phyloP scores from a whole-genome alignment of 768 basidiomycete genomes.

The Panus rudis region DNA sequence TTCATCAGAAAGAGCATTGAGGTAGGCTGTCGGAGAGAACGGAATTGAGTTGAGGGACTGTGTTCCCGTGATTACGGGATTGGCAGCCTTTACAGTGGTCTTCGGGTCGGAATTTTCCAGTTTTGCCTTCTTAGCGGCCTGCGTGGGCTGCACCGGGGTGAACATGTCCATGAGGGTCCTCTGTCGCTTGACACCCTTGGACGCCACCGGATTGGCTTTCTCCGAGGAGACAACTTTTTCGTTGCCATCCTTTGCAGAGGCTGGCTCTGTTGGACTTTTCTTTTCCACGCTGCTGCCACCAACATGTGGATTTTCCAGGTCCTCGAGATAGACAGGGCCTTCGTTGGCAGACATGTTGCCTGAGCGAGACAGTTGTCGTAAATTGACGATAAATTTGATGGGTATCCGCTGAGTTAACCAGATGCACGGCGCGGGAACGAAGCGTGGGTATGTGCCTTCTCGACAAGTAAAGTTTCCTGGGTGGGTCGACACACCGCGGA shows the following conservation, averaged over 20 bases:
- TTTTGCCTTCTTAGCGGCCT: conserved; percentile 47
- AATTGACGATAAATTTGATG: too few relatives aligned
- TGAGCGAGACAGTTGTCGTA: too few relatives aligned
- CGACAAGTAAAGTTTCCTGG: too few relatives aligned
- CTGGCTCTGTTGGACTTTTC: conserved; percentile 2
- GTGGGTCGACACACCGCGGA: too few relatives aligned
- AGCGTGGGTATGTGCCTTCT: too few relatives aligned
- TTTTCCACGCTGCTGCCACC: conserved; percentile 4
- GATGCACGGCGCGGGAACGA: too few relatives aligned
- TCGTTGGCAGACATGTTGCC: conserved; percentile 9
- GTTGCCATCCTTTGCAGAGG: conserved; percentile 3
- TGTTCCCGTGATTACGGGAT: too few relatives aligned
- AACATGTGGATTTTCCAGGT: conserved; percentile 17
- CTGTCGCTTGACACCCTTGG: conserved; percentile 42
- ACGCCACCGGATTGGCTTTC: conserved; percentile 10
- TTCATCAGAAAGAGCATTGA: conserved; percentile 48
- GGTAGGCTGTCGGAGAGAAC: conserved; percentile 52
- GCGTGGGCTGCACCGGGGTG: conserved; percentile 25
- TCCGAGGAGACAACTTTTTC: conserved; percentile 8
- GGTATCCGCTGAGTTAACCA: too few relatives aligned
- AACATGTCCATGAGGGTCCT: conserved; percentile 64
- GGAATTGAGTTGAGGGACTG: conserved; percentile 57
- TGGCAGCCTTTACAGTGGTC: conserved; percentile 6
- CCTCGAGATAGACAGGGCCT: conserved; percentile 28
- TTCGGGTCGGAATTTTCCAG: conserved; percentile 17